These are phyloP conservation scores for Colletotrichum zoysiae DNA, from an alignment of 2,329 filamentous ascomycete genomes.

Conservation along the genomic window DNA sequence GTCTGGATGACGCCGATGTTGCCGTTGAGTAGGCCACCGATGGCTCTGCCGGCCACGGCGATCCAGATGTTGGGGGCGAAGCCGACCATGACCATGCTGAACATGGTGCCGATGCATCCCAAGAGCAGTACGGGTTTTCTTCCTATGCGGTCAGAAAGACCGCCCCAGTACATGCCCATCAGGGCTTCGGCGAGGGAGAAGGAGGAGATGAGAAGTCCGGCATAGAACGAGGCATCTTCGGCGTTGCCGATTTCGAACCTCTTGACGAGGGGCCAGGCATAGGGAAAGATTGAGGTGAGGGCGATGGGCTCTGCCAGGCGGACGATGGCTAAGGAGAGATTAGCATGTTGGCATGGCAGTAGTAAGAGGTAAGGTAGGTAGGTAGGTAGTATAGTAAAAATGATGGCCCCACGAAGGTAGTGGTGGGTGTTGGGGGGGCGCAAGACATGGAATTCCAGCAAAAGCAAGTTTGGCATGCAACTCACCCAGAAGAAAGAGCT, in stretches of 20 bases:
- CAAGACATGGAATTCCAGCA: conserved; percentile 13
- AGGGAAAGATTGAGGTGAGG: conserved; percentile 92
- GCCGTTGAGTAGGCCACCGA: conserved; percentile 88
- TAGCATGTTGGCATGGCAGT: conserved; percentile 21
- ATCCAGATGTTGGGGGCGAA: conserved; percentile 87
- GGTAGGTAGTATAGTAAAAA: too few relatives aligned
- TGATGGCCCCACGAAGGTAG: too few relatives aligned
- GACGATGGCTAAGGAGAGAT: conserved; percentile 77
- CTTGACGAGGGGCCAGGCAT: conserved; percentile 87
- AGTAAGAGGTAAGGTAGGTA: too few relatives aligned
- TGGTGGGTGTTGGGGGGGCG: neutral
- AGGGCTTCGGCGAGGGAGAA: conserved; percentile 85
- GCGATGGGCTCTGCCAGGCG: conserved; percentile 93
- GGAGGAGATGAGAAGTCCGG: conserved; percentile 87
- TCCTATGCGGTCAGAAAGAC: conserved; percentile 83
- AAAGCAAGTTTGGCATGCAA: conserved; percentile 38
- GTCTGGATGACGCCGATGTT: conserved; percentile 94
- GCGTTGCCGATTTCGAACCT: conserved; percentile 78
- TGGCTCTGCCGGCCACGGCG: conserved; percentile 79
- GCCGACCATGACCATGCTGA: conserved; percentile 86
- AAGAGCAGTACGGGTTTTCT: conserved; percentile 87
- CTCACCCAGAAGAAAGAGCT: conserved; percentile 88
- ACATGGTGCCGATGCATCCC: conserved; percentile 84
- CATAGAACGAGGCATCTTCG: conserved; percentile 86
- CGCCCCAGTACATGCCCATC: conserved; percentile 91